Conservation (phyloP, 2,329 filamentous ascomycete species). For the Niveomyces coronatus region DNA sequence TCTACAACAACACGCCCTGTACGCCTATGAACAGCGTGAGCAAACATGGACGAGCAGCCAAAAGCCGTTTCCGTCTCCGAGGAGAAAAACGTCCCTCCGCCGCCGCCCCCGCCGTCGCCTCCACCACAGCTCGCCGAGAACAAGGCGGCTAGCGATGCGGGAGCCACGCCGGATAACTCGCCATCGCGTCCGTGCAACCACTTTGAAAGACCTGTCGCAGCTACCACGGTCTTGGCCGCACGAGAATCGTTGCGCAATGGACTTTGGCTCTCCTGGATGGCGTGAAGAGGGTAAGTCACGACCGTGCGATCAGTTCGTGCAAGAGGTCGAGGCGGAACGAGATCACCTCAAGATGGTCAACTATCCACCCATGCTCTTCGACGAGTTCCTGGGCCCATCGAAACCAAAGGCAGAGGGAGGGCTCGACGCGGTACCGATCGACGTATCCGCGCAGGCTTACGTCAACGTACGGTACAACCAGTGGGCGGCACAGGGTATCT, state of each 20-base stretch:
- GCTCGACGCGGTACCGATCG: not conserved
- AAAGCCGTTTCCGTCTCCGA: too few species aligned
- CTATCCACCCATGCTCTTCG: not conserved
- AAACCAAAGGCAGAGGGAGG: too few species aligned
- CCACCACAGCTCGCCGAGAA: too few species aligned
- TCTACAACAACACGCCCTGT: too few species aligned
- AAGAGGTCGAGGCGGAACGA: not conserved
- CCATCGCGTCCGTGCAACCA: too few species aligned
- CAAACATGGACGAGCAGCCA: too few species aligned
- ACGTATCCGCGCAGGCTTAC: not conserved
- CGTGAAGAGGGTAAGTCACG: not conserved
- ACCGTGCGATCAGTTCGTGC: slow-evolving; percentile 1
- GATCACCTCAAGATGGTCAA: slow-evolving; percentile 1
- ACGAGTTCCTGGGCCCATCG: not conserved
- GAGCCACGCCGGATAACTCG: too few species aligned
- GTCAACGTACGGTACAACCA: not conserved
- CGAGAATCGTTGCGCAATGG: not conserved
- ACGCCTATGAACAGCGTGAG: too few species aligned
- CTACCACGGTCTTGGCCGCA: not conserved
- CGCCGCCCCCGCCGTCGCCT: too few species aligned
- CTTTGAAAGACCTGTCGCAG: too few species aligned
- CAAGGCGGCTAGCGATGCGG: too few species aligned
- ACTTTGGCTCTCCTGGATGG: not conserved
- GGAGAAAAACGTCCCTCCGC: too few species aligned
- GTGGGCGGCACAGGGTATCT: not conserved